Evolutionary conservation across 768 basidiomycete species (phyloP).

Genomic region (Strobilomyces echinocephalus): DNA sequence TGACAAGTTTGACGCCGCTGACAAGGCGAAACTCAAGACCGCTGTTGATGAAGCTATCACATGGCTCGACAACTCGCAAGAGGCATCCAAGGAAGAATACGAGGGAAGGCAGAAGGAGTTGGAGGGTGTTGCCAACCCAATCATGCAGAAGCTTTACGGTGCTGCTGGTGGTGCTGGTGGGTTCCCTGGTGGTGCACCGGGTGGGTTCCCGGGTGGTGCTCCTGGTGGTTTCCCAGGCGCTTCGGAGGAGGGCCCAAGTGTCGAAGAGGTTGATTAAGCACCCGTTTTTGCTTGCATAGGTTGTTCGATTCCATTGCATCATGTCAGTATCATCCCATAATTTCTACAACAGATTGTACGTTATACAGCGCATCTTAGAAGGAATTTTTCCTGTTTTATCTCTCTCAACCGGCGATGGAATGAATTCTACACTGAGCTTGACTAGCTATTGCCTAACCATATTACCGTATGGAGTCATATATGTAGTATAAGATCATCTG

Average conservation of each 20-base stretch:
- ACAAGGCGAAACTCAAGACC: constrained; percentile 79
- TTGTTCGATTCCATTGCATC: constrained; percentile 25
- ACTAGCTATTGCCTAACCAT: too few species aligned
- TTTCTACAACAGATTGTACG: constrained; percentile 26
- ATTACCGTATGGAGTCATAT: too few species aligned
- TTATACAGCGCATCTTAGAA: constrained; percentile 30
- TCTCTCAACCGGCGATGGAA: too few species aligned
- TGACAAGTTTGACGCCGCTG: constrained; percentile 79
- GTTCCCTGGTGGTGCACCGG: constrained; percentile 55
- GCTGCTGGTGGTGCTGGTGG: constrained; percentile 42
- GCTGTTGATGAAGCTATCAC: constrained; percentile 79
- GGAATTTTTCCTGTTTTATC: constrained; percentile 6
- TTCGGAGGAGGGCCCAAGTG: constrained; percentile 78
- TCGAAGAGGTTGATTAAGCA: constrained; percentile 81
- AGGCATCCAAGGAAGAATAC: constrained; percentile 93
- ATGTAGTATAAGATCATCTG: not conserved
- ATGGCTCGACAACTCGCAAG: constrained; percentile 84
- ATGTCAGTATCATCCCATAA: constrained; percentile 29
- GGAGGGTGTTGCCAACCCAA: constrained; percentile 75
- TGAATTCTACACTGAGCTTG: too few species aligned
- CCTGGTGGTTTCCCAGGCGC: constrained; percentile 70
- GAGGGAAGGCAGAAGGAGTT: constrained; percentile 91
- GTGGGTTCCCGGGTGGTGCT: constrained; percentile 53
- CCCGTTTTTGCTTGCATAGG: constrained; percentile 19
- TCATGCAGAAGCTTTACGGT: constrained; percentile 69